A percentile compares a stretch with the other conserved stretches of the same genome.
These are phyloP conservation scores for Tillandsia fasciculata DNA, from an alignment of 176 grass and related monocot genomes.

Conservation along the genomic window DNA sequence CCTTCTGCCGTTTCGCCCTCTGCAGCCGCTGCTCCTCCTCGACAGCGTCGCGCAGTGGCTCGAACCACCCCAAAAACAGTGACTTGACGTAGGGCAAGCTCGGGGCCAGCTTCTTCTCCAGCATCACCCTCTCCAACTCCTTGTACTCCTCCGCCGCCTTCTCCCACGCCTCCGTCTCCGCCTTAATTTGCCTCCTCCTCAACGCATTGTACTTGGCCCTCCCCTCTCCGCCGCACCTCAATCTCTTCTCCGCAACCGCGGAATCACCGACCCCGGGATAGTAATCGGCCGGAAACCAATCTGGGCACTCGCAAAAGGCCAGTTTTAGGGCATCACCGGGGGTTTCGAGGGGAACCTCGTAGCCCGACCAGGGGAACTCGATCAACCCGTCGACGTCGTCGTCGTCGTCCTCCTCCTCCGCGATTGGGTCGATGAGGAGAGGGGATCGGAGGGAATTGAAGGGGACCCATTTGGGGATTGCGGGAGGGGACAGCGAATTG, in stretches of 20 bases:
- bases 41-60: slow-evolving; percentile 75
- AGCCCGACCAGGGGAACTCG: slow-evolving; percentile 7
- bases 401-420: background rate
- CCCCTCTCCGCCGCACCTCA: slow-evolving; percentile 4
- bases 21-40: slow-evolving; percentile 56
- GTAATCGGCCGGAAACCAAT: slow-evolving; percentile 7
- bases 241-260: background rate
- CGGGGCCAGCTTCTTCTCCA: slow-evolving; percentile 79
- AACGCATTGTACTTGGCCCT: slow-evolving; percentile 36
- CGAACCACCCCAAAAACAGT: slow-evolving; percentile 85
- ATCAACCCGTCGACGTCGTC: slow-evolving; percentile 5
- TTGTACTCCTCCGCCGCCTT: slow-evolving; percentile 80
- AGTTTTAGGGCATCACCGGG: background rate
- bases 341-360: background rate
- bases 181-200: slow-evolving; percentile 64
- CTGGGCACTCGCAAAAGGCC: slow-evolving; percentile 14
- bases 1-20: slow-evolving; percentile 46
- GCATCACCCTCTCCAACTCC: slow-evolving; percentile 77
- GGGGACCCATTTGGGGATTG: background rate
- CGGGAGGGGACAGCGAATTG: background rate
- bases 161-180: slow-evolving; percentile 88
- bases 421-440: slow-evolving; percentile 1
- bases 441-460: slow-evolving; percentile 5
- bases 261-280: background rate
- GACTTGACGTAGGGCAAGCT: slow-evolving; percentile 77